Conservation (phyloP, 176 grass and related monocot genomes). For the Metroxylon sagu region DNA sequence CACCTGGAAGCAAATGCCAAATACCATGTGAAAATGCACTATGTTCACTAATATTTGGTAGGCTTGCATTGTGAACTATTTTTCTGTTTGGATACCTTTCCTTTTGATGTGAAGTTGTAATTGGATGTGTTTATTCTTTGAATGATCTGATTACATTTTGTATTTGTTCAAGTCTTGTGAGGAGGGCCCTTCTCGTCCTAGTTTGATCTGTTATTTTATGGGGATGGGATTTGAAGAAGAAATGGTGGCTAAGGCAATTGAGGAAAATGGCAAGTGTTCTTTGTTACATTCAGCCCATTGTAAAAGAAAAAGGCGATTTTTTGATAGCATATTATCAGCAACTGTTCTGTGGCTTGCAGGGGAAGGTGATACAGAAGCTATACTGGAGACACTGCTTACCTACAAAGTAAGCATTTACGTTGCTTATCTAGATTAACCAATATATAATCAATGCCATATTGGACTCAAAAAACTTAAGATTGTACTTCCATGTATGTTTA, state of each 20-base stretch:
- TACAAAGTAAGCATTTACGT: constrained; percentile 34
- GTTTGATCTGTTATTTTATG: constrained; percentile 27
- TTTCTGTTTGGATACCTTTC: background rate
- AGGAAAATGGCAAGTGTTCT: constrained; percentile 39
- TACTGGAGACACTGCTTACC: constrained; percentile 70
- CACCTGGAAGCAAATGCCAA: too few relatives aligned
- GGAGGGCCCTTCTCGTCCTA: constrained; percentile 12
- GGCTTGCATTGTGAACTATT: constrained; percentile 14
- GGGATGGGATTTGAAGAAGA: constrained; percentile 50
- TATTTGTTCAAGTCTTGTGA: constrained; percentile 26
- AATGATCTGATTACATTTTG: too few relatives aligned
- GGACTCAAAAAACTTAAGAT: background rate
- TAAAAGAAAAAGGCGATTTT: background rate
- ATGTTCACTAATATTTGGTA: constrained; percentile 14
- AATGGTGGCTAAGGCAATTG: constrained; percentile 37
- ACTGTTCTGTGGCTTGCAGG: constrained; percentile 26
- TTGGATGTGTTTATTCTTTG: too few relatives aligned
- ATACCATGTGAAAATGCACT: background rate
- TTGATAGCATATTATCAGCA: background rate
- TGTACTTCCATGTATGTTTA: background rate
- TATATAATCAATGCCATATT: background rate
- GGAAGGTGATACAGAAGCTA: constrained; percentile 44
- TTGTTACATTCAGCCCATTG: background rate
- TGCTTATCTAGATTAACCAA: background rate
- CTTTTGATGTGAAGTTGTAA: too few relatives aligned